A percentile compares a stretch with the other conserved stretches of the same genome.
Evolutionary conservation across 2,329 filamentous ascomycete species (phyloP).

Genomic region (Exophiala xenobiotica): DNA sequence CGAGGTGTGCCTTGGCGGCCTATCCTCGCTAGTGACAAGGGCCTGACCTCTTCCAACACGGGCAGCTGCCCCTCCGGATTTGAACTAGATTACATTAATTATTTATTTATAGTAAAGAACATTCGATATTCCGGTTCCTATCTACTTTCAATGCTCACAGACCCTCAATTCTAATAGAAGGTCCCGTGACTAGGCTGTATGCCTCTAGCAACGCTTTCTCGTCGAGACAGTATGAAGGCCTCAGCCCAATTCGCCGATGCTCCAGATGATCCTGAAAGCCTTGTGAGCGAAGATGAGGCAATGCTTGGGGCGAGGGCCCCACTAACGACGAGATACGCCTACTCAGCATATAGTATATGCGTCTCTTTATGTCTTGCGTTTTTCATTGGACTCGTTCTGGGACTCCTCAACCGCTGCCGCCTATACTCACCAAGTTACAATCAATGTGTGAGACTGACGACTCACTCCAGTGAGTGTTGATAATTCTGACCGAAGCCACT

Average conservation of each 20-base stretch:
- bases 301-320: background rate
- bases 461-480: background rate
- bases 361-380: background rate
- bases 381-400: background rate
- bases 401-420: background rate
- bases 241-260: background rate
- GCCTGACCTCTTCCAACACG: background rate
- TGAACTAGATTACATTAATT: background rate
- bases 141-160: background rate
- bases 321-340: background rate
- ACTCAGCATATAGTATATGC: background rate
- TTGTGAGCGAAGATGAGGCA: background rate
- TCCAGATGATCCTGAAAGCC: background rate
- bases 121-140: background rate
- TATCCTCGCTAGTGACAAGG: background rate
- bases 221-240: background rate
- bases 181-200: background rate
- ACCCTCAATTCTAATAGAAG: background rate
- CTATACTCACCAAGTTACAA: background rate
- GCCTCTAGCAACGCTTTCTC: background rate
- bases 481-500: background rate
- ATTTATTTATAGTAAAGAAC: background rate
- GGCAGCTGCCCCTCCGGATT: background rate
- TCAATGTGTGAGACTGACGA: background rate
- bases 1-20: background rate